Base-by-base conservation (phyloP, 352 stramenopile species). In the Globisporangium emineosum region DNA sequence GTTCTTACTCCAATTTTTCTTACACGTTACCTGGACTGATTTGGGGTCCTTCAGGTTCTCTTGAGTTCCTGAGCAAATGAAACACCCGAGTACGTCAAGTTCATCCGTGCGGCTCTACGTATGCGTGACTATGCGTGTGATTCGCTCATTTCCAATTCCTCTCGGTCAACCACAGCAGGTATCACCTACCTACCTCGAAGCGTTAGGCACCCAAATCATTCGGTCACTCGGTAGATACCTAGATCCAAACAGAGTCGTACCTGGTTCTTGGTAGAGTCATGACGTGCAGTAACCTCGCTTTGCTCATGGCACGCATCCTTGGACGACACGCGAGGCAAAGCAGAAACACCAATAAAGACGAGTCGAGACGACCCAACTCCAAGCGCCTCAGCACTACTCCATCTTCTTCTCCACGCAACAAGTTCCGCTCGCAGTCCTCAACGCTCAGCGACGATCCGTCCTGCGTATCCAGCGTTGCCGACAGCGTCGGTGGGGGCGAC, bases 401-500 rank as follows among this genome's bases (percentile, higher is more conserved):
- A 25, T n/a, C 5, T n/a, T n/a, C 35, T 43, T 45, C 19, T 12
- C 5, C 7, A 7, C 43, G n/a, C 12, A 25, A 42, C 17, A 37
- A 57, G 15, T 57, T 57, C 29, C 50, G 50, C 27, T 57, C 50
- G 12, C 50, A 57, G 50, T 57, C 50, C 17, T 57, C 17, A 27
- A 57, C 50, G 27, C 30, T 32, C 17, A 57, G 50, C 2, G 27
- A 57, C 27, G 50, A 57, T 8, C 29, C 80, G 10, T 76, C 62
- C 5, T 54, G 62, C 10, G 25, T 0, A 47, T 70, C 70, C 29
- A 88, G 66, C 17, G 83, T 32, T 27, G 40, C 68, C 57, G 79
- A 82, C 12, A 90, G 67, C 8, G 71, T 60, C 1, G 0, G 15
- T 35, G 27, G 25, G 15, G 15, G 12, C 10, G 27, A 37, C 33